phyloP scores from a whole-genome alignment of 2,329 filamentous ascomycete genomes.

The Aaosphaeria arxii region DNA sequence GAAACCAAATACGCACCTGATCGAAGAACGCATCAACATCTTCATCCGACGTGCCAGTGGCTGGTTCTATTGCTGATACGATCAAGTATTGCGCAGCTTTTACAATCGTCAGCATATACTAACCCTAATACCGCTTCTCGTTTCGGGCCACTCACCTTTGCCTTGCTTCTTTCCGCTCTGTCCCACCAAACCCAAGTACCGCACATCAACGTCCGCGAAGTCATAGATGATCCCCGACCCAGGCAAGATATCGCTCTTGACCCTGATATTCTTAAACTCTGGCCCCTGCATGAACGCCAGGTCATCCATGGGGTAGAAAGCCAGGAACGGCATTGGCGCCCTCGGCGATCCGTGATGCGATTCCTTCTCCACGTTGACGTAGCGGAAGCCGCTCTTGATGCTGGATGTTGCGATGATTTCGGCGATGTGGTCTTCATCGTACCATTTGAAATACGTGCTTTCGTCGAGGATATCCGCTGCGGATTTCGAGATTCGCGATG shows the following conservation, averaged over 20 bases:
- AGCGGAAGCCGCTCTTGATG: slow-evolving; percentile 34
- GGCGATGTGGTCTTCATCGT: slow-evolving; percentile 40
- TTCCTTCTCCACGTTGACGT: slow-evolving; percentile 21
- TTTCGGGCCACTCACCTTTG: slow-evolving; percentile 5
- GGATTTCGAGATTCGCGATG: slow-evolving; percentile 20
- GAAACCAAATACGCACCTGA: slow-evolving; percentile 3
- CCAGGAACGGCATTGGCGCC: slow-evolving; percentile 31
- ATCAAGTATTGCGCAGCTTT: slow-evolving; percentile 14
- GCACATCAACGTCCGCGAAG: slow-evolving; percentile 28
- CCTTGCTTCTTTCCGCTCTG: slow-evolving; percentile 9
- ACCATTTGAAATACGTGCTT: slow-evolving; percentile 35
- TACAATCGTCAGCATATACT: background rate
- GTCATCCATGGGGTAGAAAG: slow-evolving; percentile 37
- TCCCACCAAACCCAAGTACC: slow-evolving; percentile 15
- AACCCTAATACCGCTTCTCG: background rate
- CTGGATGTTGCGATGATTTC: slow-evolving; percentile 35
- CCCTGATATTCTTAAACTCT: slow-evolving; percentile 33
- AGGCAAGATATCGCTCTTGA: slow-evolving; percentile 30
- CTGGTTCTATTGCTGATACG: slow-evolving; percentile 14
- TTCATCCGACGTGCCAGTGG: slow-evolving; percentile 6
- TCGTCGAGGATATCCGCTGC: slow-evolving; percentile 26
- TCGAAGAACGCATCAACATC: slow-evolving; percentile 14
- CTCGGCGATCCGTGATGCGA: slow-evolving; percentile 3
- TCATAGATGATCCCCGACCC: slow-evolving; percentile 24
- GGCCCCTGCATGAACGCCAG: slow-evolving; percentile 31